Conservation (phyloP, 148 eudicot genomes). For the Drosera capensis region DNA sequence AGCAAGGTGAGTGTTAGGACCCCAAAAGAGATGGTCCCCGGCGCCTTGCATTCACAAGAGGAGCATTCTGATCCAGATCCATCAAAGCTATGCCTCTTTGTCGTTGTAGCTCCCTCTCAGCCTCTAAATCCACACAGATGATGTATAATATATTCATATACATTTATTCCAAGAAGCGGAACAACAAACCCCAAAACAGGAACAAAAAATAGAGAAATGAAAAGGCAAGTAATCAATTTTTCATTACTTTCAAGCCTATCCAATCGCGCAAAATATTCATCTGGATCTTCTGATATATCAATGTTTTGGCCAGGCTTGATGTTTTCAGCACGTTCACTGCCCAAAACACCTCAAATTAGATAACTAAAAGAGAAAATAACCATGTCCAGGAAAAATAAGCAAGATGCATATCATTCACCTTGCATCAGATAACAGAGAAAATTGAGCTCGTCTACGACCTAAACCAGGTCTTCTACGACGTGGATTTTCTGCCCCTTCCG, state of each 20-base stretch:
- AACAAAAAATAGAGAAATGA: neutral
- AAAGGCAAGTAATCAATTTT: neutral
- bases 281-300: conserved; percentile 30
- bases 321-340: conserved; percentile 27
- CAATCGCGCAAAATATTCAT: conserved; percentile 29
- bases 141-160: neutral
- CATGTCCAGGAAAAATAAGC: neutral
- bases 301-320: conserved; percentile 19
- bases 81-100: conserved; percentile 22
- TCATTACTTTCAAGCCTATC: conserved; percentile 48
- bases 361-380: neutral
- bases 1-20: conserved; percentile 20
- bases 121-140: conserved; percentile 25
- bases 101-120: conserved; percentile 36
- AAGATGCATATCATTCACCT: conserved; percentile 17
- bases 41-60: conserved; percentile 14
- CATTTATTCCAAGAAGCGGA: neutral
- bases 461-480: conserved; percentile 41
- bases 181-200: too few species aligned
- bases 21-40: conserved; percentile 49
- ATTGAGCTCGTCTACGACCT: conserved; percentile 36
- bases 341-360: too few species aligned
- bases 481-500: conserved; percentile 13
- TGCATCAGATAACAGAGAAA: conserved; percentile 25
- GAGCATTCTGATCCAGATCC: conserved; percentile 15